A percentile compares a stretch with the other conserved stretches of the same genome.
These are phyloP conservation scores for Venturia asperata DNA, from an alignment of 2,329 filamentous ascomycete species.

Conservation along the genomic window DNA sequence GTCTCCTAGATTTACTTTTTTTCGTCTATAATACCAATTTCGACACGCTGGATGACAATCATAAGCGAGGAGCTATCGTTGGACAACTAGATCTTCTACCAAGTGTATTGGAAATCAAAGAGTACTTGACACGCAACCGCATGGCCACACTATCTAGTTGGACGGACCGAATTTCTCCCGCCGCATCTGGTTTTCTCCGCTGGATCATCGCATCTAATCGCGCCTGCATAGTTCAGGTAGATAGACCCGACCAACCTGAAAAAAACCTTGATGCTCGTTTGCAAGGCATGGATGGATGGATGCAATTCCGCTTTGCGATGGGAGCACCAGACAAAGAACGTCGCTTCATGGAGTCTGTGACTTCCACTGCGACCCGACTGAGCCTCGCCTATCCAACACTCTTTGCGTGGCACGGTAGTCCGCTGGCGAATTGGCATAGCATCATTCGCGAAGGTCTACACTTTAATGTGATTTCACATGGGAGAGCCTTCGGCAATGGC, in stretches of 20 bases:
- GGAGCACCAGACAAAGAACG: constrained; percentile 82
- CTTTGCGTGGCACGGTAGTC: constrained; percentile 82
- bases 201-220: constrained; percentile 90
- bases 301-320: constrained; percentile 83
- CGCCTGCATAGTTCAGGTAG: constrained; percentile 75
- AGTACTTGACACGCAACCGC: constrained; percentile 41
- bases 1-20: constrained; percentile 1
- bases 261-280: constrained; percentile 47
- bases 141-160: constrained; percentile 40
- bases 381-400: constrained; percentile 56
- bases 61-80: constrained; percentile 47
- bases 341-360: constrained; percentile 59
- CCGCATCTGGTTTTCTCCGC: constrained; percentile 61
- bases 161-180: constrained; percentile 54
- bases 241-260: constrained; percentile 30
- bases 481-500: constrained; percentile 68
- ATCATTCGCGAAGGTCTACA: constrained; percentile 79
- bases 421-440: constrained; percentile 74
- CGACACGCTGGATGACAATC: constrained; percentile 42
- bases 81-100: constrained; percentile 54
- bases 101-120: constrained; percentile 50
- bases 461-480: constrained; percentile 55
- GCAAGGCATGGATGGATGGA: constrained; percentile 56
- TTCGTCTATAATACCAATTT: constrained; percentile 49
- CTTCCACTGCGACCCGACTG: constrained; percentile 26